Base-by-base conservation (phyloP, 805 yeast species). In the Candida sithepensis region DNA sequence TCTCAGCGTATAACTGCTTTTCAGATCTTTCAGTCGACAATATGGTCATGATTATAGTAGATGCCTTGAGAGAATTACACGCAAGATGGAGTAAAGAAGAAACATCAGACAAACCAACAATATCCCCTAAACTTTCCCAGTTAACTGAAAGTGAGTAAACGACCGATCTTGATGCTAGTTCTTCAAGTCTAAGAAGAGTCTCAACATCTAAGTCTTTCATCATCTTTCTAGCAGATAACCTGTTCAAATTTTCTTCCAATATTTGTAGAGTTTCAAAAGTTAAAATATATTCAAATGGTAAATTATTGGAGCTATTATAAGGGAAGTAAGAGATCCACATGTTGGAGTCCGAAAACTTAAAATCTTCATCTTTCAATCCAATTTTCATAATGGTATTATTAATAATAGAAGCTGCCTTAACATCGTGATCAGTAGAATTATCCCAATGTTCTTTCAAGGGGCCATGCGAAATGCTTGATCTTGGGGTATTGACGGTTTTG, bases 1-100 rank as follows among this genome's bases (percentile, higher is more conserved):
- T 68, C 34, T 79, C 84, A 22, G 75, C 51, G 46, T 73, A 72
- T 3, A 84, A 55, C 36, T 62, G 65, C 48, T 73, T 74, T 44
- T 78, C 81, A 2, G 58, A 49, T 38, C 71, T 56, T 32, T 67
- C 64, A 14, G 76, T 56, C 24, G 70, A 69, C 45, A 81, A 67
- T 1, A 77, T 63, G 3, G 62, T 52, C 41, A 81, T 60, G 4
- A 78, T 60, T 3, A 73, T 50, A 3, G 66, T 60, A 2, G 72
- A 60, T 1, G 78, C 47, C 42, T 46, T 54, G 34, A 70, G 34
- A 5, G 70, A 66, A 39, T 61, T 61, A 26, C 45, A 57, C 20
- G 62, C 64, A 12, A 47, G 30, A 5, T 53, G 46, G 7, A 49
- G 24, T 8, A 48, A 42, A 13, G 43, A 23, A 13, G 32, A 16